A percentile compares a stretch with the other conserved stretches of the same genome.
These are phyloP conservation scores for Globomyces pollinis-pini DNA, from an alignment of 192 early-diverging fungal species.

Conservation along the genomic window DNA sequence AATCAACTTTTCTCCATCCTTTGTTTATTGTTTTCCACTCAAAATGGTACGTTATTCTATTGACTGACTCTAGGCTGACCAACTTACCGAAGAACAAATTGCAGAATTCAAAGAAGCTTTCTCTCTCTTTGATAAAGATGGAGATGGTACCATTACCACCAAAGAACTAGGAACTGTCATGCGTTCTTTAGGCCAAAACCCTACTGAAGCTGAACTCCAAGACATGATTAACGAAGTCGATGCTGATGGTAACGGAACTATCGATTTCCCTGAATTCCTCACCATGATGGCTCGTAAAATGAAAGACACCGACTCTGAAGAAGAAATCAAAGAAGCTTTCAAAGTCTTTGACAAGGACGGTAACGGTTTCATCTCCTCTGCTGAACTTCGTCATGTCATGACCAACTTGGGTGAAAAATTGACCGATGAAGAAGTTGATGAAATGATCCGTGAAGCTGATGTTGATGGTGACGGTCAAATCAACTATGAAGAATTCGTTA, in stretches of 20 bases:
- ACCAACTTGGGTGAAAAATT: slow-evolving; percentile 84
- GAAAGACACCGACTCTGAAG: slow-evolving; percentile 78
- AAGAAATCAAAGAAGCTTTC: slow-evolving; percentile 92
- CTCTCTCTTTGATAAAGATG: slow-evolving; percentile 90
- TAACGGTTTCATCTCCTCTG: slow-evolving; percentile 85
- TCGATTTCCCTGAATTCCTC: slow-evolving; percentile 92
- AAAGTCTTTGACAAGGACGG: slow-evolving; percentile 96
- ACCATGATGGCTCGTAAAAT: slow-evolving; percentile 88
- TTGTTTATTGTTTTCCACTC: neutral
- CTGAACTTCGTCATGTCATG: slow-evolving; percentile 88
- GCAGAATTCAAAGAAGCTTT: slow-evolving; percentile 83
- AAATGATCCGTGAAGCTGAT: slow-evolving; percentile 51
- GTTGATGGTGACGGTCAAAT: slow-evolving; percentile 80
- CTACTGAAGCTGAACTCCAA: slow-evolving; percentile 85
- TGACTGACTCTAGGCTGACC: slow-evolving; percentile 56
- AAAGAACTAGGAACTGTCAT: slow-evolving; percentile 94
- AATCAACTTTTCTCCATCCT: too few relatives aligned
- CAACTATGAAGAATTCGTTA: slow-evolving; percentile 83
- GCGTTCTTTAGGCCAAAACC: slow-evolving; percentile 86
- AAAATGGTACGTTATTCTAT: slow-evolving; percentile 5
- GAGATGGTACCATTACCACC: slow-evolving; percentile 88
- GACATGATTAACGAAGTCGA: slow-evolving; percentile 96
- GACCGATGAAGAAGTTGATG: slow-evolving; percentile 68
- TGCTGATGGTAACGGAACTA: slow-evolving; percentile 86
- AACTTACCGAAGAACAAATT: slow-evolving; percentile 82